Conservation (phyloP, 306 rosid species). For the Dalbergia cochinchinensis region DNA sequence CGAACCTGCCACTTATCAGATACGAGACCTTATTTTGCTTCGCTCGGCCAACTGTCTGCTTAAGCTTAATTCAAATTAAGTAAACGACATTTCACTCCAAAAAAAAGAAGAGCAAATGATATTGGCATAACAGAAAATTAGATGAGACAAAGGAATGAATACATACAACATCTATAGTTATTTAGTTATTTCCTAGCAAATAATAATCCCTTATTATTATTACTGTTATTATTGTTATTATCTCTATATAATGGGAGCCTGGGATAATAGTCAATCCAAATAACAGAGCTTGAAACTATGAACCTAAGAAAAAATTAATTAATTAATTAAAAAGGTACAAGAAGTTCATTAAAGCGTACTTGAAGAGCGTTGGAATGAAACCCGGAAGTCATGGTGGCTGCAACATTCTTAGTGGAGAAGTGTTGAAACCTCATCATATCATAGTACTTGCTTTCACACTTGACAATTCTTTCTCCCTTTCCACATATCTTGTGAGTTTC, state of each 20-base stretch:
- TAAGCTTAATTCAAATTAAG: not conserved
- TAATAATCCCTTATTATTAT: not conserved
- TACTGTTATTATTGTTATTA: no score
- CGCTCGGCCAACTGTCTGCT: no score
- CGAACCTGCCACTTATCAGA: no score
- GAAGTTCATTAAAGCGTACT: slow-evolving; percentile 39
- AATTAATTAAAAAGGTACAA: not conserved
- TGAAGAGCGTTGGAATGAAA: slow-evolving; percentile 49
- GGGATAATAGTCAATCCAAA: not conserved
- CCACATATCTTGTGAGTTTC: no score
- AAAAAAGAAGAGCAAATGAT: not conserved
- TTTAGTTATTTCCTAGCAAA: not conserved
- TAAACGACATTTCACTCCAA: not conserved
- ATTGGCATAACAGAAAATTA: not conserved
- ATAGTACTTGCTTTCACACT: not conserved
- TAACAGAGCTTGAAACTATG: not conserved
- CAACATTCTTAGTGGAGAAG: slow-evolving; percentile 38
- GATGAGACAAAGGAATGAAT: not conserved
- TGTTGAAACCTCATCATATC: slow-evolving; percentile 47
- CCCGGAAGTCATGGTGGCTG: slow-evolving; percentile 46
- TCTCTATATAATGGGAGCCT: not conserved
- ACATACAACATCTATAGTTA: not conserved
- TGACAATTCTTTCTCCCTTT: not conserved
- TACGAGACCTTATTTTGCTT: no score
- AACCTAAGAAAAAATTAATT: not conserved